Percentiles rank a stretch among this genome's conserved stretches.
Conservation (phyloP, 352 stramenopile genomes). For the Thalassiosira exigua region DNA sequence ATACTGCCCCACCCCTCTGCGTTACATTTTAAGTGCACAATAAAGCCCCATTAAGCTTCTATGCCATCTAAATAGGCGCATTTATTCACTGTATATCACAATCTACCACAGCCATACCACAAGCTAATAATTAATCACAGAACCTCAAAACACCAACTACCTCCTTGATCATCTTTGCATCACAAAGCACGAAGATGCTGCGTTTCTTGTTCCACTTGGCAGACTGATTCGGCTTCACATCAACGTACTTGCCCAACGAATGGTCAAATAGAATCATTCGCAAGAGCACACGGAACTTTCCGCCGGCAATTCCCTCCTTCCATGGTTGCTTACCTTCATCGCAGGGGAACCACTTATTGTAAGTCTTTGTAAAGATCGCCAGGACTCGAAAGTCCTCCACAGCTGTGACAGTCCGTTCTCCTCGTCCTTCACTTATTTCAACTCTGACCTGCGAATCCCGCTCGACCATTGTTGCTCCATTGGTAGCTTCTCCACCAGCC, state of each 20-base stretch:
- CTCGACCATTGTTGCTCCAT: constrained; percentile 5
- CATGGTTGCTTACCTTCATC: constrained; percentile 19
- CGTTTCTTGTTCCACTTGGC: constrained; percentile 23
- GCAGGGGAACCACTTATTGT: constrained; percentile 46
- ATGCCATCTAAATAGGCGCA: no score
- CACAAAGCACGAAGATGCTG: constrained; percentile 21
- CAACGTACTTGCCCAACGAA: constrained; percentile 14
- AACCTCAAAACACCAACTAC: no score
- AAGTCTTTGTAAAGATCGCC: constrained; percentile 31
- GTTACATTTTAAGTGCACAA: no score
- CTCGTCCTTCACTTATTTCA: constrained; percentile 10
- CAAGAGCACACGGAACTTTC: constrained; percentile 21
- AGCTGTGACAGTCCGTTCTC: neutral
- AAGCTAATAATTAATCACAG: no score
- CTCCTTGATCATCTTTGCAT: constrained; percentile 23
- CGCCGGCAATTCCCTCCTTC: constrained; percentile 4
- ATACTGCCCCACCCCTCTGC: no score
- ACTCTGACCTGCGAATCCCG: constrained; percentile 16
- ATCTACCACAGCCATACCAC: no score
- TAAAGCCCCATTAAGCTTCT: no score
- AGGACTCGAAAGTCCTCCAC: constrained; percentile 37
- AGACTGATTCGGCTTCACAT: neutral
- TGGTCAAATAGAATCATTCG: constrained; percentile 39
- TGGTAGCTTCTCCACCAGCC: neutral
- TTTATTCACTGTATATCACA: no score